phyloP scores from a whole-genome alignment of 2,329 filamentous ascomycete species.

The Cladosporium cucumerinum region DNA sequence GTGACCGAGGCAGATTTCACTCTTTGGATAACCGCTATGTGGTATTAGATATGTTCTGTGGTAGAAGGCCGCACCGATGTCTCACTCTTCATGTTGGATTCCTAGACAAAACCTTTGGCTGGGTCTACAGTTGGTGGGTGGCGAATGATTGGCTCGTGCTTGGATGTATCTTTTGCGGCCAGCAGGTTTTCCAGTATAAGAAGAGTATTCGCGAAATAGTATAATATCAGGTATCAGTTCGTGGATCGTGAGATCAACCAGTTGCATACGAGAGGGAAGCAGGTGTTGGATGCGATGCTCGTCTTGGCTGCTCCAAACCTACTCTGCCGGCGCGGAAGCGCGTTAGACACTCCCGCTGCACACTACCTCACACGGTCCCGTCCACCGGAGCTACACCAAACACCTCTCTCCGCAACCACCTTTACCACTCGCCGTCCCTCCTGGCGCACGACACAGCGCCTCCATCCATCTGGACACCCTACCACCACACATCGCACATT shows the following conservation, averaged over 20 bases:
- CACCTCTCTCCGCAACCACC: conserved; percentile 7
- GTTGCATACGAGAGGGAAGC: background rate
- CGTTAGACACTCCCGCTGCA: conserved; percentile 3
- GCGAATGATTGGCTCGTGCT: background rate
- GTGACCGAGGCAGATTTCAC: conserved; percentile 95
- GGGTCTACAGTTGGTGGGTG: background rate
- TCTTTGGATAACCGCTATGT: conserved; percentile 80
- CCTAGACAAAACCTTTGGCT: background rate
- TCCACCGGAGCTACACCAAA: conserved; percentile 2
- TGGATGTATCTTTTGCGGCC: background rate
- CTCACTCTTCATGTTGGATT: conserved; percentile 41
- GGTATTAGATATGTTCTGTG: conserved; percentile 20
- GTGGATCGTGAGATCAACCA: background rate
- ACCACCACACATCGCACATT: background rate
- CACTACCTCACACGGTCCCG: background rate
- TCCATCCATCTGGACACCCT: background rate
- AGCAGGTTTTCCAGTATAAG: background rate
- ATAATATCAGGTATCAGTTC: background rate
- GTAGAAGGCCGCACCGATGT: conserved; percentile 7
- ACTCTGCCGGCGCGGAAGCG: conserved; percentile 1
- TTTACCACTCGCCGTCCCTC: background rate
- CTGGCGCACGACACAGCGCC: conserved; percentile 4
- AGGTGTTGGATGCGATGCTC: background rate
- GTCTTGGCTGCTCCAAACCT: conserved; percentile 4
- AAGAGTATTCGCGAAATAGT: background rate